phyloP scores from a whole-genome alignment of 352 stramenopile genomes.

The Globisporangium perplexum region DNA sequence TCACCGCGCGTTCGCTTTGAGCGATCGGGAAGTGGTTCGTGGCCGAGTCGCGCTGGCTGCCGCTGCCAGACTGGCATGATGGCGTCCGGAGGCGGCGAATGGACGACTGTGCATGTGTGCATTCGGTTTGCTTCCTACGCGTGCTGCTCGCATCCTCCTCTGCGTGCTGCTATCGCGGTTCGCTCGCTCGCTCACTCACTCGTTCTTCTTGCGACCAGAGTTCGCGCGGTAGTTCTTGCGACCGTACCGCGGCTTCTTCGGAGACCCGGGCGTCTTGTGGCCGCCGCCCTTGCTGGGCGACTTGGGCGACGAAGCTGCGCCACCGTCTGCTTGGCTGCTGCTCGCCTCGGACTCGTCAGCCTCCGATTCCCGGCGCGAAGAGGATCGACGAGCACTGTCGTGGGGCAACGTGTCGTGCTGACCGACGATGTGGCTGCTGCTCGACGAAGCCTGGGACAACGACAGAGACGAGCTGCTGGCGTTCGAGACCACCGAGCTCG shows the following conservation, averaged over 20 bases:
- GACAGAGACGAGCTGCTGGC: not conserved
- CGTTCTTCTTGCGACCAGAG: conserved; percentile 49
- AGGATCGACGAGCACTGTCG: not conserved
- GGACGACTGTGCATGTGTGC: not conserved
- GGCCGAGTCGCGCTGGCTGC: not conserved
- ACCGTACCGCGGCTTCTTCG: conserved; percentile 60
- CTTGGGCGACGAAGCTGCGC: conserved; percentile 15
- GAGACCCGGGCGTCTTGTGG: conserved; percentile 20
- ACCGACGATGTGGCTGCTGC: conserved; percentile 3
- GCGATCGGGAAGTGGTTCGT: too few species aligned
- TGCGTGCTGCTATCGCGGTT: too few species aligned
- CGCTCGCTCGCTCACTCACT: conserved; percentile 9
- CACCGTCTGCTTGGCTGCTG: not conserved
- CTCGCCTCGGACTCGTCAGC: not conserved
- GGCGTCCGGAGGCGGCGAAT: not conserved
- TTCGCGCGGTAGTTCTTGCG: conserved; percentile 75
- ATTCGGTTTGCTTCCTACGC: not conserved
- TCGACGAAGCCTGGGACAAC: conserved; percentile 1
- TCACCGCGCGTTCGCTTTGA: not conserved
- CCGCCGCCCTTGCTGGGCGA: conserved; percentile 32
- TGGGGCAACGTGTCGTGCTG: not conserved
- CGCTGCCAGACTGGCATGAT: not conserved
- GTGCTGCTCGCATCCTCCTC: not conserved
- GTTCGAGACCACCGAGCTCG: conserved; percentile 8
- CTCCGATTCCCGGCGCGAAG: not conserved